These are phyloP conservation scores for Candida glaebosa DNA, from an alignment of 805 yeast genomes.

Conservation along the genomic window DNA sequence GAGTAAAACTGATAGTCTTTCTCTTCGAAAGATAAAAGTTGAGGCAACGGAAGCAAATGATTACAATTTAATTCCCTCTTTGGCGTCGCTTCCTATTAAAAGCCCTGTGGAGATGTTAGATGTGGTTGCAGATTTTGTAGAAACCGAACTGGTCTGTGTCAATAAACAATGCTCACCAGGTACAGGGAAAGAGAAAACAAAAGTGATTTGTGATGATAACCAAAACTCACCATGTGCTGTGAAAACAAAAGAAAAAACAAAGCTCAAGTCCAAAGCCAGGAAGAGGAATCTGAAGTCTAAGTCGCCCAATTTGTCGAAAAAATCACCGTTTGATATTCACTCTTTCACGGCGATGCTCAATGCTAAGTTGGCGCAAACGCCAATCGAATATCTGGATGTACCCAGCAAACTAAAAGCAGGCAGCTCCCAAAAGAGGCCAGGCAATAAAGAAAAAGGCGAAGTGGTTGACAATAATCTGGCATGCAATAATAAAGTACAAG, in stretches of 20 bases:
- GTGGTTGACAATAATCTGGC: not conserved
- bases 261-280: not conserved
- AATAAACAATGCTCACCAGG: too few relatives aligned
- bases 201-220: too few relatives aligned
- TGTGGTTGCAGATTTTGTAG: not conserved
- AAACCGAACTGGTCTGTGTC: not conserved
- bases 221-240: not conserved
- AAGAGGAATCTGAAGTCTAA: not conserved
- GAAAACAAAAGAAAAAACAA: not conserved
- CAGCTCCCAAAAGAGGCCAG: not conserved
- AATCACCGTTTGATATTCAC: conserved; percentile 19
- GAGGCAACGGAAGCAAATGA: not conserved
- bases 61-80: too few relatives aligned
- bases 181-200: not conserved
- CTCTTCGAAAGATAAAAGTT: not conserved
- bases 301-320: not conserved
- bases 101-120: not conserved
- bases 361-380: conserved; percentile 14
- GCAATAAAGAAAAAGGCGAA: conserved; percentile 1
- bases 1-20: not conserved
- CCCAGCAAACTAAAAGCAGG: not conserved
- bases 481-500: conserved; percentile 5
- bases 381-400: not conserved
- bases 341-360: conserved; percentile 24
- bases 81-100: not conserved